Base-by-base conservation (phyloP, 129 eudicot species). In the Artemisia annua region DNA sequence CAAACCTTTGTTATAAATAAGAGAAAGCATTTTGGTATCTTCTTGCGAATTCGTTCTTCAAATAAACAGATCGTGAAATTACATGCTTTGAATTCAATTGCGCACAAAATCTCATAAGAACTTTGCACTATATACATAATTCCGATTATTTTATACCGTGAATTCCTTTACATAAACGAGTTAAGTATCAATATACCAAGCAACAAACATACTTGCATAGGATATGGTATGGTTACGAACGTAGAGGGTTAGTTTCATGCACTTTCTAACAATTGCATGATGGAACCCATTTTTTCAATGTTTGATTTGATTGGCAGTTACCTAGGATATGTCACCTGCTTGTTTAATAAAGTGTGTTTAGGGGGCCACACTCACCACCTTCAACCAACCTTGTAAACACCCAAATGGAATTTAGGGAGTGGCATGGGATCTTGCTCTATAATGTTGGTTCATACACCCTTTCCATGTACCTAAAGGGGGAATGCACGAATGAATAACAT, bases 381-480 rank as follows among this genome's bases (percentile, higher is more conserved):
- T 13, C 28, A 58, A 66, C 20, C 35, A 43, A 7, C 48, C 46
- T 71, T 57, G 56, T 58, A 71, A 57, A 57, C 66, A 39, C 9
- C 68, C 69, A 3, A 24, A 44, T 72, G 72, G 55, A 68, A 74
- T 63, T 71, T 57, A 35, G 59, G 39, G 22, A 63, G 20, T 50
- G 63, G 66, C 53, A 74, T 63, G 78, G 79, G 72, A 65, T 53
- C 55, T 11, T 39, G 63, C 63, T 13, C 61, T 51, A 13, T 51
- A 70, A 13, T 72, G 57, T 69, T 20, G 67, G 67, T 63, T 46
- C 67, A 24, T 62, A 15, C 22, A 63, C 58, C 70, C 48, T 64
- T 74, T 74, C 68, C 52, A 17, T 74, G 11, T 49, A 52, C 11
- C 72, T 32, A 30, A 69, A 26, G 61, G 63, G 71, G 53, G 22